Conservation (phyloP, 108 stramenopile genomes). For the Mayamaea pseudoterrestris region DNA sequence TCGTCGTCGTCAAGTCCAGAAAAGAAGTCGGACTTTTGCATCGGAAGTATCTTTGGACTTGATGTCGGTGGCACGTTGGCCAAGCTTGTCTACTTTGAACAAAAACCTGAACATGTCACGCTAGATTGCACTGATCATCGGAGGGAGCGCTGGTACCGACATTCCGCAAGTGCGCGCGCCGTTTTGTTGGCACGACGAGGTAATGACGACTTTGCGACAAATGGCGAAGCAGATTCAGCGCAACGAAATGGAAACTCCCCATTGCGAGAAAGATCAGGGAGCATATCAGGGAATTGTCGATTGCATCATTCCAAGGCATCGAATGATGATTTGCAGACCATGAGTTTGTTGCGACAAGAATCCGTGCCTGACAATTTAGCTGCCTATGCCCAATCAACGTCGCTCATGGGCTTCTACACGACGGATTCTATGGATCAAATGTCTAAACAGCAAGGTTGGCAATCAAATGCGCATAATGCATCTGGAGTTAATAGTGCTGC, state of each 20-base stretch:
- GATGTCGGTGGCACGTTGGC: constrained; percentile 89
- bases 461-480: neutral
- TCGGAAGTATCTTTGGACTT: constrained; percentile 51
- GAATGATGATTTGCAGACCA: constrained; percentile 28
- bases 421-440: too few relatives aligned
- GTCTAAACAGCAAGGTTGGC: too few relatives aligned
- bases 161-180: constrained; percentile 48
- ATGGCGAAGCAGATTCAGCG: too few relatives aligned
- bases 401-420: neutral
- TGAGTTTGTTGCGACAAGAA: constrained; percentile 36
- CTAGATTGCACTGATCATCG: constrained; percentile 16
- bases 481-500: neutral
- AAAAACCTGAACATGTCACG: constrained; percentile 21
- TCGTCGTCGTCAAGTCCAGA: neutral
- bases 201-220: neutral
- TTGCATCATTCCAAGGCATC: constrained; percentile 22
- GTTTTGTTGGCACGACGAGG: constrained; percentile 36
- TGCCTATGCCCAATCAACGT: constrained; percentile 20
- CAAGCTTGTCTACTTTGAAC: constrained; percentile 95
- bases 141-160: constrained; percentile 35
- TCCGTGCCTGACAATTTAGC: constrained; percentile 46
- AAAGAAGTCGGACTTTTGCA: constrained; percentile 27
- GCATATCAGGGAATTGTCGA: constrained; percentile 2
- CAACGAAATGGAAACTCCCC: neutral
- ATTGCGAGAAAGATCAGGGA: neutral